Conservation (phyloP, 768 basidiomycete genomes). For the Saitozyma sp. region DNA sequence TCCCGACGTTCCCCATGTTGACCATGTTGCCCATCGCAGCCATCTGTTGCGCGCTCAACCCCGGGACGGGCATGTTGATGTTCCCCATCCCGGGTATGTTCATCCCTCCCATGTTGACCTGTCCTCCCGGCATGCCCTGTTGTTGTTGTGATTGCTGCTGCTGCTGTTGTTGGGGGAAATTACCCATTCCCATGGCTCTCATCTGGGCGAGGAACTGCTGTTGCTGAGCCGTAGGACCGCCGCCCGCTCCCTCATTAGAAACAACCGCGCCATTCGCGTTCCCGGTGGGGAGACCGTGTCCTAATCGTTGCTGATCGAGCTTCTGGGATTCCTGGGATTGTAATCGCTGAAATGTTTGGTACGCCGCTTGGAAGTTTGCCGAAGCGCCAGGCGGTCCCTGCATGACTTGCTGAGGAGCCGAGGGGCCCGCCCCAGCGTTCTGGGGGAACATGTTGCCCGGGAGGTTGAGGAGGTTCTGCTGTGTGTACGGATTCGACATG, state of each 20-base stretch:
- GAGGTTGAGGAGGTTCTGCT: constrained; percentile 13
- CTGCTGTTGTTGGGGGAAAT: constrained; percentile 4
- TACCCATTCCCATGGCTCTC: constrained; percentile 7
- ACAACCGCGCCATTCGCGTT: not conserved
- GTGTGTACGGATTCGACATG: not conserved
- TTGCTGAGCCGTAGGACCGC: not conserved
- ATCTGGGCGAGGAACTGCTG: constrained; percentile 11
- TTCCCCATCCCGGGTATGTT: too few species aligned
- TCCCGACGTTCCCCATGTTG: not conserved
- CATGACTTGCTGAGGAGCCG: not conserved
- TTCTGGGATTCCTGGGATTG: constrained; percentile 17
- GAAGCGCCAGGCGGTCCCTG: not conserved
- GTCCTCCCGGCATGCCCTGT: constrained; percentile 9
- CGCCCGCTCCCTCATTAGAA: not conserved
- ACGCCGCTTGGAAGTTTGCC: constrained; percentile 2
- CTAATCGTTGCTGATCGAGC: constrained; percentile 9
- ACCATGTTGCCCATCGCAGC: not conserved
- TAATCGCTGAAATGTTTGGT: constrained; percentile 16
- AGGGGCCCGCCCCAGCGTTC: not conserved
- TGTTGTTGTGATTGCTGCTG: constrained; percentile 8
- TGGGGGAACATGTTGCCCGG: constrained; percentile 25
- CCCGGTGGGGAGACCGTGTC: constrained; percentile 3
- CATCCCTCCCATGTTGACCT: constrained; percentile 5
- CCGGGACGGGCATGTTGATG: too few species aligned
- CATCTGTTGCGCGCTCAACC: too few species aligned